Evolutionary conservation across 2,329 filamentous ascomycete genomes (phyloP).

Genomic region (Xylariaceae sp.): DNA sequence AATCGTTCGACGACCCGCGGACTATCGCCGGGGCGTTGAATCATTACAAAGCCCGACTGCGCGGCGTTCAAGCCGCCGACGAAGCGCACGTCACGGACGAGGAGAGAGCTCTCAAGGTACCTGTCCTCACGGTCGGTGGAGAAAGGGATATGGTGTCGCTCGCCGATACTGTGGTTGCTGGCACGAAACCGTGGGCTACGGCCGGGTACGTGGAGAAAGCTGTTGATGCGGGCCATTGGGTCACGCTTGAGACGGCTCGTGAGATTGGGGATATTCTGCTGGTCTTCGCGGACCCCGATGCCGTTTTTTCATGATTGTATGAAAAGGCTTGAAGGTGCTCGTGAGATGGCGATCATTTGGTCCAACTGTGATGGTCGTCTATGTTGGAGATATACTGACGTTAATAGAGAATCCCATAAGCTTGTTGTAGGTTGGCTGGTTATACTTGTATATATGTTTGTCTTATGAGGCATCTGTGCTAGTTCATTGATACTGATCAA

Average conservation of each 20-base stretch:
- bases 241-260: background rate
- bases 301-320: too few species aligned
- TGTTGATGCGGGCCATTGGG: background rate
- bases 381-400: too few species aligned
- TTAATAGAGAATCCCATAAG: too few species aligned
- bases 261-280: background rate
- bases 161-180: conserved; percentile 5
- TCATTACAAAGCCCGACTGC: conserved; percentile 10
- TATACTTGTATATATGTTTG: too few species aligned
- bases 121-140: conserved; percentile 8
- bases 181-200: conserved; percentile 3
- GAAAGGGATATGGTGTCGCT: conserved; percentile 8
- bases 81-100: conserved; percentile 3
- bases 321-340: too few species aligned
- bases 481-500: too few species aligned
- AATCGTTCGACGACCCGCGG: too few species aligned
- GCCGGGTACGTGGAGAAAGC: background rate
- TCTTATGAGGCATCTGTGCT: too few species aligned
- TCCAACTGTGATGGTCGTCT: too few species aligned
- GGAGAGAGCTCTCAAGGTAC: conserved; percentile 3
- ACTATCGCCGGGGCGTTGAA: conserved; percentile 3
- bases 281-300: background rate
- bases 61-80: conserved; percentile 4
- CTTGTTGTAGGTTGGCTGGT: too few species aligned
- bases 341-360: too few species aligned